Conservation (phyloP, 208 protist species). For the Plasmodiophora brassicae region DNA sequence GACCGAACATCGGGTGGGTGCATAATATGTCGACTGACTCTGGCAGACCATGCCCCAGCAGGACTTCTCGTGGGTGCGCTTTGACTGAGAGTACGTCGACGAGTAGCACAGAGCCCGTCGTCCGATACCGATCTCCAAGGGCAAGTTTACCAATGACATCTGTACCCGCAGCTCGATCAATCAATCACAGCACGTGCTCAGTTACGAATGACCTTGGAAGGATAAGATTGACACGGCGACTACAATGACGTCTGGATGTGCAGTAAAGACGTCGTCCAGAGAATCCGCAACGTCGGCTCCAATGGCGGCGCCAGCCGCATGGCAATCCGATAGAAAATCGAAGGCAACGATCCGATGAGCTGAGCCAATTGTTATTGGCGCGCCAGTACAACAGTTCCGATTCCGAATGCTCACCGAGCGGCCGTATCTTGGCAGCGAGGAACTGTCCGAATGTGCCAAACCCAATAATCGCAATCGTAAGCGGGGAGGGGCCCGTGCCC, state of each 20-base stretch:
- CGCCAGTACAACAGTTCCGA: too few relatives aligned
- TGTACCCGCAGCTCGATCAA: too few relatives aligned
- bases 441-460: constrained; percentile 47
- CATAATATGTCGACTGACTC: constrained; percentile 23
- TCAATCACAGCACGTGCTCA: too few relatives aligned
- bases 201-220: constrained; percentile 6
- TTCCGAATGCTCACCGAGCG: neutral
- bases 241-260: constrained; percentile 14
- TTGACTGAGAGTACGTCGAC: constrained; percentile 47
- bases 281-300: neutral
- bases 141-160: too few relatives aligned
- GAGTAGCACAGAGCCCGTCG: constrained; percentile 1
- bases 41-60: constrained; percentile 3
- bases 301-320: neutral
- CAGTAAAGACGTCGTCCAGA: neutral
- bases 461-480: constrained; percentile 33
- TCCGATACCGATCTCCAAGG: too few relatives aligned
- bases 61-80: neutral
- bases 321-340: neutral
- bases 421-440: neutral
- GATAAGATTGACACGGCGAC: constrained; percentile 34
- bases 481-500: neutral
- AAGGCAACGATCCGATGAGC: neutral
- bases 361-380: too few relatives aligned
- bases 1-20: constrained; percentile 44